A percentile compares a stretch with the other conserved stretches of the same genome.
Evolutionary conservation across 2,329 filamentous ascomycete genomes (phyloP).

Genomic region (Pseudogymnoascus sp.): DNA sequence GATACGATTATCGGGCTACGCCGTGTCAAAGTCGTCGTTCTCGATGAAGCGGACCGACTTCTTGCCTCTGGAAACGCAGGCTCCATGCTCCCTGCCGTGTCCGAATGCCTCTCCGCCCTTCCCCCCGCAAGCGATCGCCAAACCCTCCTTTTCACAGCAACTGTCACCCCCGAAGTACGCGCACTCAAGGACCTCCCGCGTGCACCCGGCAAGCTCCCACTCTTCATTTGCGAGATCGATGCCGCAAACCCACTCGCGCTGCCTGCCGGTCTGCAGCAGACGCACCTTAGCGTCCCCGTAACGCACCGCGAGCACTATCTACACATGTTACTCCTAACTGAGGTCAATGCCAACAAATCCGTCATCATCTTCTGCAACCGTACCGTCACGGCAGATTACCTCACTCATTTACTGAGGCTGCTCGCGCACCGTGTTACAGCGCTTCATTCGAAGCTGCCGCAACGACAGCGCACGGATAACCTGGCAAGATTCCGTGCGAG

Average conservation of each 20-base stretch:
- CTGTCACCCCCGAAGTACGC: slow-evolving; percentile 84
- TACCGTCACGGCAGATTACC: slow-evolving; percentile 75
- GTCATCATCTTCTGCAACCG: slow-evolving; percentile 93
- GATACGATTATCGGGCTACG: slow-evolving; percentile 79
- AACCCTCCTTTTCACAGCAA: slow-evolving; percentile 92
- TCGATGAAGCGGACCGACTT: slow-evolving; percentile 91
- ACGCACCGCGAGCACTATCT: slow-evolving; percentile 93
- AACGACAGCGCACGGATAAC: slow-evolving; percentile 77
- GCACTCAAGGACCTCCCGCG: slow-evolving; percentile 71
- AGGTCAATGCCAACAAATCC: slow-evolving; percentile 63
- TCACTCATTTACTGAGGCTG: slow-evolving; percentile 79
- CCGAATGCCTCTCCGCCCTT: slow-evolving; percentile 74
- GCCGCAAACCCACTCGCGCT: slow-evolving; percentile 60
- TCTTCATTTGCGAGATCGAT: slow-evolving; percentile 85
- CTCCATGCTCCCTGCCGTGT: slow-evolving; percentile 90
- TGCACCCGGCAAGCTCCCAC: slow-evolving; percentile 59
- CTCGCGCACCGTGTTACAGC: slow-evolving; percentile 86
- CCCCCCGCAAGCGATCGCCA: slow-evolving; percentile 74
- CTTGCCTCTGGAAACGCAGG: slow-evolving; percentile 64
- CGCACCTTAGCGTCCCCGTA: slow-evolving; percentile 78
- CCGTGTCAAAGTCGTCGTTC: slow-evolving; percentile 74
- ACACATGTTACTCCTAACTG: slow-evolving; percentile 76
- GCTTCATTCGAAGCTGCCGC: slow-evolving; percentile 77
- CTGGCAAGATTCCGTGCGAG: slow-evolving; percentile 83
- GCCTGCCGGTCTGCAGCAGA: slow-evolving; percentile 71